Conservation (phyloP, 495 filamentous ascomycete species). For the Penicillium bialowiezense region DNA sequence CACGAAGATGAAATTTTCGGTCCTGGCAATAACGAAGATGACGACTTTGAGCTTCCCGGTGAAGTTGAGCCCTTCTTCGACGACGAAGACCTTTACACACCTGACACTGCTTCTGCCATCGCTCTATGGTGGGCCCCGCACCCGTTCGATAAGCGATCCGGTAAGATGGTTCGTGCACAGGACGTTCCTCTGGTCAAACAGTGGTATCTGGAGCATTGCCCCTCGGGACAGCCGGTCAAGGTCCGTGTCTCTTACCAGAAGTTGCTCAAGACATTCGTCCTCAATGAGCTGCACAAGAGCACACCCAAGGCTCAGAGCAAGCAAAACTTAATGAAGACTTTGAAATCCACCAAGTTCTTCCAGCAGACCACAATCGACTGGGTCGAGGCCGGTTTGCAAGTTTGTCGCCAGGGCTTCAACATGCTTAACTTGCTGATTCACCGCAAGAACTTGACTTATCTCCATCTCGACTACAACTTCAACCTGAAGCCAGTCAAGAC, state of each 20-base stretch:
- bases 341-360: conserved; percentile 98
- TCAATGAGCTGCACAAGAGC: conserved; percentile 95
- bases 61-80: conserved; percentile 84
- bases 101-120: conserved; percentile 90
- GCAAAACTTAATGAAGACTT: conserved; percentile 81
- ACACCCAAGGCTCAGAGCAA: conserved; percentile 93
- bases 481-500: conserved; percentile 99
- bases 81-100: conserved; percentile 85
- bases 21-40: conserved; percentile 77
- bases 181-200: conserved; percentile 98
- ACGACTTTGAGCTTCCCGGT: conserved; percentile 79
- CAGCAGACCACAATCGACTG: conserved; percentile 99
- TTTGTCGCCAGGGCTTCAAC: conserved; percentile 98
- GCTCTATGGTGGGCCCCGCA: conserved; percentile 98
- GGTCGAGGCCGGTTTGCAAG: conserved; percentile 98
- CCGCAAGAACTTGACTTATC: conserved; percentile 96
- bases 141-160: conserved; percentile 94
- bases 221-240: conserved; percentile 90
- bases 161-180: conserved; percentile 94
- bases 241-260: conserved; percentile 99
- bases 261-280: conserved; percentile 90
- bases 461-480: conserved; percentile 99
- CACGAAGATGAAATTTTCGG: conserved; percentile 98
- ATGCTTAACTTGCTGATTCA: conserved; percentile 99
- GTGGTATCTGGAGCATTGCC: conserved; percentile 96